Percentiles rank a stretch among this genome's conserved stretches.
Conservation (phyloP, 352 stramenopile species). For the Elongisporangium undulatum region DNA sequence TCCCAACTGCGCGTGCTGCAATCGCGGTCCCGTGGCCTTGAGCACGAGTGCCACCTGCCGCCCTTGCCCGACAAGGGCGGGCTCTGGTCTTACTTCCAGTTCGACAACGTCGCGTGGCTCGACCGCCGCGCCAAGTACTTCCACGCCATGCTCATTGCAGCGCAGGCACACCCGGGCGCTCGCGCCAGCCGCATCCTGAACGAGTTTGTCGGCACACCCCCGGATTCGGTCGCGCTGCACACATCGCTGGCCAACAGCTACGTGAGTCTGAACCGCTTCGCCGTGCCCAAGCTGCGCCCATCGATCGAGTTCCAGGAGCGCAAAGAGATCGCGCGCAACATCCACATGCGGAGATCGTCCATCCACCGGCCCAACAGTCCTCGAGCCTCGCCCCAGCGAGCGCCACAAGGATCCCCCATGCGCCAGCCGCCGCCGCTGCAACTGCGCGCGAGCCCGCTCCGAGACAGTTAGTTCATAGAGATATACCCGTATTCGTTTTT, state of each 20-base stretch:
- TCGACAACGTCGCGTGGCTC: slow-evolving; percentile 55
- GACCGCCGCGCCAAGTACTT: slow-evolving; percentile 63
- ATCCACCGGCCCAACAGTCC: slow-evolving; percentile 4
- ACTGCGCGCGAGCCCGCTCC: slow-evolving; percentile 17
- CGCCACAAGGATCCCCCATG: slow-evolving; percentile 12
- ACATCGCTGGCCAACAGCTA: slow-evolving; percentile 68
- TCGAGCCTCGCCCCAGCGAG: slow-evolving; percentile 17
- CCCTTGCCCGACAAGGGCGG: slow-evolving; percentile 65
- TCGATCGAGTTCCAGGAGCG: slow-evolving; percentile 70
- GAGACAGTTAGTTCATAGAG: not conserved
- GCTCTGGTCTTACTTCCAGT: slow-evolving; percentile 68
- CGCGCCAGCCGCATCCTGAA: slow-evolving; percentile 56
- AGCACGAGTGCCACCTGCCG: slow-evolving; percentile 22
- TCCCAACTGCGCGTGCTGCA: not conserved
- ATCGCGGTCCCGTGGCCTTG: slow-evolving; percentile 2
- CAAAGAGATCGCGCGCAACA: slow-evolving; percentile 68
- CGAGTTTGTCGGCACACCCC: slow-evolving; percentile 62
- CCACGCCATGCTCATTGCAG: slow-evolving; percentile 54
- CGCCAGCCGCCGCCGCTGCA: slow-evolving; percentile 5
- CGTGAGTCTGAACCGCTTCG: slow-evolving; percentile 77
- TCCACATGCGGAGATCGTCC: slow-evolving; percentile 44
- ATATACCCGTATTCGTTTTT: not conserved
- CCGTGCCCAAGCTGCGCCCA: slow-evolving; percentile 56
- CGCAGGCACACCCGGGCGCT: slow-evolving; percentile 38
- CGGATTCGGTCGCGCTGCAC: slow-evolving; percentile 45